These are phyloP conservation scores for Ampelocalamus luodianensis DNA, from an alignment of 176 grass and related monocot genomes.

Conservation along the genomic window DNA sequence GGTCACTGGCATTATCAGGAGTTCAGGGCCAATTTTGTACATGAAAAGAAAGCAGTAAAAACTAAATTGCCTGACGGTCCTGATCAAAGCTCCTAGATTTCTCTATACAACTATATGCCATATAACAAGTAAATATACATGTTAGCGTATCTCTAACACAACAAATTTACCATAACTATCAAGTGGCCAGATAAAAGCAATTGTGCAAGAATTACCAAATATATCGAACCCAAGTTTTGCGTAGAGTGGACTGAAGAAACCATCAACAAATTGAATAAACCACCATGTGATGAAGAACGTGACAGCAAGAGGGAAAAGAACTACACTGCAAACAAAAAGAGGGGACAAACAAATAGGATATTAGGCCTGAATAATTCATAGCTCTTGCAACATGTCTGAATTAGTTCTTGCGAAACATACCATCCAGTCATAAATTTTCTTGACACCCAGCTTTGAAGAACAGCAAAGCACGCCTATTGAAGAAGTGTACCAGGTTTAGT, in stretches of 20 bases:
- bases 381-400: conserved; percentile 7
- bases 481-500: conserved; percentile 41
- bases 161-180: conserved; percentile 10
- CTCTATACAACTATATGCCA: neutral
- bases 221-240: conserved; percentile 80
- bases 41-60: conserved; percentile 9
- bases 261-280: conserved; percentile 99
- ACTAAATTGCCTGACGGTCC: neutral
- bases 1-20: neutral
- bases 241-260: conserved; percentile 98
- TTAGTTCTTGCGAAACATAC: conserved; percentile 52
- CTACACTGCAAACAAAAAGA: conserved; percentile 72
- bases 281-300: conserved; percentile 99
- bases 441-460: conserved; percentile 99
- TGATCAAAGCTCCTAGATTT: neutral
- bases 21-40: neutral
- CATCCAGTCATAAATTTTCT: conserved; percentile 99
- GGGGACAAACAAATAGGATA: conserved; percentile 38
- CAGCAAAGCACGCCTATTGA: conserved; percentile 79
- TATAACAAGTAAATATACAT: neutral
- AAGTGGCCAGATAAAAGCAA: neutral
- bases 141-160: neutral
- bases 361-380: conserved; percentile 24
- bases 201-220: conserved; percentile 66
- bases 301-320: conserved; percentile 93